These are phyloP conservation scores for Isochrysis galbana DNA, from an alignment of 78 protist species.

Conservation along the genomic window DNA sequence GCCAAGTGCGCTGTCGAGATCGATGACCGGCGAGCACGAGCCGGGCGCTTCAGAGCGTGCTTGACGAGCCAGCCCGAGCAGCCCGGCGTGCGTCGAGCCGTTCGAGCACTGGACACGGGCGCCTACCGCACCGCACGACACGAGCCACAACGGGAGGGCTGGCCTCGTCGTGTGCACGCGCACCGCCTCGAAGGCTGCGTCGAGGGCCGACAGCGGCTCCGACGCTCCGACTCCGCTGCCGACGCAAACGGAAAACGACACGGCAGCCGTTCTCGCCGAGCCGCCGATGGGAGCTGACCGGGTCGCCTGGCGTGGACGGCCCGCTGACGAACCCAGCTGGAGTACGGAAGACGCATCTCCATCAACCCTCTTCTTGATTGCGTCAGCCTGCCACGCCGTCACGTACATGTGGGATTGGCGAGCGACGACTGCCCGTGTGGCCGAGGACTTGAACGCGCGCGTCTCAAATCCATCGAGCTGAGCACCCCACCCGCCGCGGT, in stretches of 20 bases:
- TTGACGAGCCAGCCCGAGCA: not conserved
- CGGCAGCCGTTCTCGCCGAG: not conserved
- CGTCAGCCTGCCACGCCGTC: not conserved
- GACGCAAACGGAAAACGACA: not conserved
- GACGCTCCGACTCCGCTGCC: not conserved
- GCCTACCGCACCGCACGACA: not conserved
- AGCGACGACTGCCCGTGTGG: not conserved
- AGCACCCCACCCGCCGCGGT: not conserved
- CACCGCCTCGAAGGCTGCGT: not conserved
- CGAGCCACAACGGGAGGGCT: not conserved
- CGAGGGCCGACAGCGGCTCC: not conserved
- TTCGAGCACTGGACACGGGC: not conserved
- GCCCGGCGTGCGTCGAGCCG: not conserved
- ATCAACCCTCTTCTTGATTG: not conserved
- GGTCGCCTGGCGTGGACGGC: too few relatives aligned
- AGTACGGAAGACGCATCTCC: not conserved
- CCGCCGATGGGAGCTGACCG: too few relatives aligned
- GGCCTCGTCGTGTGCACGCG: not conserved
- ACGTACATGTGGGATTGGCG: not conserved
- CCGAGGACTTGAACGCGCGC: not conserved
- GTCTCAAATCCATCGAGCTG: not conserved
- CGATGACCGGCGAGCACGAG: not conserved
- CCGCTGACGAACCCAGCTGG: not conserved
- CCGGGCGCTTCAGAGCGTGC: not conserved
- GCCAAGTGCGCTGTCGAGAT: not conserved